phyloP scores from a whole-genome alignment of 495 filamentous ascomycete genomes.

The Penicillium maclennaniae region DNA sequence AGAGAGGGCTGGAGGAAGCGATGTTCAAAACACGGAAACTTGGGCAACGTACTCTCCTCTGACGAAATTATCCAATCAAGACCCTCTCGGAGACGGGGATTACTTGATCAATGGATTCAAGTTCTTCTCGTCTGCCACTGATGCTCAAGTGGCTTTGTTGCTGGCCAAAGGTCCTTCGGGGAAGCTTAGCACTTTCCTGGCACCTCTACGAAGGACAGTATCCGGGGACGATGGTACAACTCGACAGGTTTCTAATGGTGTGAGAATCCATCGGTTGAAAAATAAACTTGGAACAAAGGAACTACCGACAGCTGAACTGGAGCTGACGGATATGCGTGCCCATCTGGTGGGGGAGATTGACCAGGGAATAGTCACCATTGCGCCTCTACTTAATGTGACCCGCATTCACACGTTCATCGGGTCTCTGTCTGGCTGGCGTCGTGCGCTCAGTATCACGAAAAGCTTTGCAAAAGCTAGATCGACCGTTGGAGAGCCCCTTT shows the following conservation, averaged over 20 bases:
- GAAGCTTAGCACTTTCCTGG: conserved; percentile 62
- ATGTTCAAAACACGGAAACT: conserved; percentile 70
- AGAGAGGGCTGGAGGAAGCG: conserved; percentile 69
- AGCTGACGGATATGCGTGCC: conserved; percentile 56
- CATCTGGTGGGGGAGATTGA: conserved; percentile 62
- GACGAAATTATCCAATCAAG: conserved; percentile 6
- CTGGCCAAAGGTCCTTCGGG: conserved; percentile 58
- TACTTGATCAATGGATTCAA: conserved; percentile 64
- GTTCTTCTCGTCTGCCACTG: conserved; percentile 74
- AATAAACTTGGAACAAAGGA: conserved; percentile 66
- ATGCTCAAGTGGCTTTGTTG: conserved; percentile 65
- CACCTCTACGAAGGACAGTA: conserved; percentile 53
- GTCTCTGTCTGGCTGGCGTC: conserved; percentile 54
- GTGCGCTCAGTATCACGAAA: conserved; percentile 58
- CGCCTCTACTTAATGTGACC: conserved; percentile 65
- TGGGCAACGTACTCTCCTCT: conserved; percentile 42
- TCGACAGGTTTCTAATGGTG: conserved; percentile 50
- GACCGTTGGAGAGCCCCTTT: conserved; percentile 50
- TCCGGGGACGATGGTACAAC: conserved; percentile 18
- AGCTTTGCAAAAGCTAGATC: conserved; percentile 53
- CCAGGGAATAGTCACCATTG: conserved; percentile 61
- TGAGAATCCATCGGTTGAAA: conserved; percentile 65
- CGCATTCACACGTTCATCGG: conserved; percentile 59
- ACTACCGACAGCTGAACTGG: conserved; percentile 67
- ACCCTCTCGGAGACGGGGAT: conserved; percentile 25